Conservation (phyloP, 805 yeast species). For the Yamadazyma akitaensis region DNA sequence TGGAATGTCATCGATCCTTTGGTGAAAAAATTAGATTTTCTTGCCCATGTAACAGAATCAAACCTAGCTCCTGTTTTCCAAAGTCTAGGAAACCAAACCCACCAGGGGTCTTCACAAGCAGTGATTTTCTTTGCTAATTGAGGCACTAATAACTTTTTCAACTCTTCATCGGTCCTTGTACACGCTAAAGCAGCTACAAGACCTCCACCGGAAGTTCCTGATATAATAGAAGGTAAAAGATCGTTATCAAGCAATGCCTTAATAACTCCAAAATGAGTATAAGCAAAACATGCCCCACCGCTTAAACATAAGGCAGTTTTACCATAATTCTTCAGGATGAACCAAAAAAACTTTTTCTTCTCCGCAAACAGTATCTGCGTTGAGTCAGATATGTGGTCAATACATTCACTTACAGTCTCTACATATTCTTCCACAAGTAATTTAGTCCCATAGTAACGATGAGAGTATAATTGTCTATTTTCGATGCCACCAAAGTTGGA, state of each 20-base stretch:
- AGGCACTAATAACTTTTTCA: conserved; percentile 53
- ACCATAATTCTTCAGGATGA: conserved; percentile 63
- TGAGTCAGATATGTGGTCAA: conserved; percentile 43
- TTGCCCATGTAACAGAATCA: conserved; percentile 73
- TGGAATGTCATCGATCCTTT: conserved; percentile 67
- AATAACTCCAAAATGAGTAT: conserved; percentile 73
- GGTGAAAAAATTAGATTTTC: conserved; percentile 66
- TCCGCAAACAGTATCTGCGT: conserved; percentile 31
- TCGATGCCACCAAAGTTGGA: conserved; percentile 78
- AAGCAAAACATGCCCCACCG: conserved; percentile 80
- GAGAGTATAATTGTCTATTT: conserved; percentile 66
- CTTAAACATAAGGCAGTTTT: conserved; percentile 67
- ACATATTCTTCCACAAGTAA: conserved; percentile 53
- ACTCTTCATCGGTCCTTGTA: conserved; percentile 66
- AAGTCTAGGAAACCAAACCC: conserved; percentile 60
- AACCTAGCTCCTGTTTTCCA: conserved; percentile 76
- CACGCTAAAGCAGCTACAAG: conserved; percentile 70
- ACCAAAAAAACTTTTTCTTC: conserved; percentile 53
- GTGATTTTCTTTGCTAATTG: conserved; percentile 60
- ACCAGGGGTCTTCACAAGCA: conserved; percentile 64
- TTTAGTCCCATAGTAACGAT: conserved; percentile 75
- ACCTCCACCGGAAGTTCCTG: conserved; percentile 84
- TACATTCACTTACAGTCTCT: conserved; percentile 46
- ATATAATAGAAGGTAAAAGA: conserved; percentile 61
- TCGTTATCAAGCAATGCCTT: conserved; percentile 68